These are phyloP conservation scores for Yamadazyma nakazawae DNA, from an alignment of 805 yeast genomes.

Conservation along the genomic window DNA sequence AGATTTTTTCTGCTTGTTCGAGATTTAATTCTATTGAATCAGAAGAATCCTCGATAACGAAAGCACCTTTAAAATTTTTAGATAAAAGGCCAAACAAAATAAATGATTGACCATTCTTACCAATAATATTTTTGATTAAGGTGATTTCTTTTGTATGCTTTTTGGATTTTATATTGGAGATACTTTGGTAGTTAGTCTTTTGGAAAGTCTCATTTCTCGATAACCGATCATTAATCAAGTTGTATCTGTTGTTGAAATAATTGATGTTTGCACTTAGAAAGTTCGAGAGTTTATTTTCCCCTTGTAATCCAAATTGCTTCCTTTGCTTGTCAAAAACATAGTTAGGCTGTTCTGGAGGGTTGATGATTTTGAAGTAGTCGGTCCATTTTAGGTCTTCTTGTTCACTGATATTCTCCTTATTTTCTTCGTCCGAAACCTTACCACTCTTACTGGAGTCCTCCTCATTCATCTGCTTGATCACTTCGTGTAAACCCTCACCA, in stretches of 20 bases:
- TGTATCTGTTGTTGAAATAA: slow-evolving; percentile 53
- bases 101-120: slow-evolving; percentile 76
- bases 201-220: slow-evolving; percentile 76
- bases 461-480: slow-evolving; percentile 53
- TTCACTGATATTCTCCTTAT: slow-evolving; percentile 22
- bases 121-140: slow-evolving; percentile 77
- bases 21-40: slow-evolving; percentile 70
- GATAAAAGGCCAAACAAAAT: slow-evolving; percentile 74
- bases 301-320: slow-evolving; percentile 54
- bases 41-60: slow-evolving; percentile 76
- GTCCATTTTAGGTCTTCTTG: slow-evolving; percentile 51
- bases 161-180: slow-evolving; percentile 39
- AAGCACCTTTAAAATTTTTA: slow-evolving; percentile 60
- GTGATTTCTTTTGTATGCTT: slow-evolving; percentile 46
- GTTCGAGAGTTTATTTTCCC: slow-evolving; percentile 13
- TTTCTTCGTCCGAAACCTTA: slow-evolving; percentile 15
- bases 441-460: slow-evolving; percentile 13
- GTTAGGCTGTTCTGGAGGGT: slow-evolving; percentile 61
- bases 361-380: slow-evolving; percentile 65
- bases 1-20: slow-evolving; percentile 56
- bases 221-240: slow-evolving; percentile 65
- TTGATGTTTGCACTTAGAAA: slow-evolving; percentile 27
- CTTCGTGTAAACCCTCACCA: slow-evolving; percentile 61
- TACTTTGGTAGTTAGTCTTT: slow-evolving; percentile 40
- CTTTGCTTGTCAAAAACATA: slow-evolving; percentile 59